phyloP scores from a whole-genome alignment of 306 rosid species.

The Pyrus bretschneideri region DNA sequence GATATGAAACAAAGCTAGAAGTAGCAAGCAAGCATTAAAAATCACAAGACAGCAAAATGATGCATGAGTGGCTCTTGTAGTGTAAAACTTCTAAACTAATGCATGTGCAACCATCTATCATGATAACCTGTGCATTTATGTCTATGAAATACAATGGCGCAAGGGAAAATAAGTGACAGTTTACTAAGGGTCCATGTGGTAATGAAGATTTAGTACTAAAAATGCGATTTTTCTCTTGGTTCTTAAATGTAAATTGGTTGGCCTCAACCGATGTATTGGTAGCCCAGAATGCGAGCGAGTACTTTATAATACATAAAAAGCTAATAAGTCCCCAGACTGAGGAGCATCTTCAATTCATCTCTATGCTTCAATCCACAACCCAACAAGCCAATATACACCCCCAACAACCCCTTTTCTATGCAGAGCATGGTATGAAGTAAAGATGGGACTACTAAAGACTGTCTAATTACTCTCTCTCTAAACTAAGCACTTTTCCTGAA shows the following conservation, averaged over 20 bases:
- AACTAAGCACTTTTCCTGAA: neutral
- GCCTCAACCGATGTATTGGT: neutral
- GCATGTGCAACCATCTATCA: neutral
- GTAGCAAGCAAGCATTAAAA: neutral
- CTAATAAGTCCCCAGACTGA: neutral
- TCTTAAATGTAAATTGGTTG: neutral
- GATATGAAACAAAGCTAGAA: neutral
- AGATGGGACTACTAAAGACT: neutral
- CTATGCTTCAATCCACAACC: neutral
- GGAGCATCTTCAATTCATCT: neutral
- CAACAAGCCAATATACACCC: neutral
- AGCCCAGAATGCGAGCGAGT: neutral
- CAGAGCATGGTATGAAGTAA: neutral
- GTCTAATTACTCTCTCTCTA: neutral
- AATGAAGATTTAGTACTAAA: neutral
- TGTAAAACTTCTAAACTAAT: neutral
- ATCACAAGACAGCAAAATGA: neutral
- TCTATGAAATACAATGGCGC: neutral
- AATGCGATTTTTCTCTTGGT: neutral
- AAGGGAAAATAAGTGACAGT: neutral
- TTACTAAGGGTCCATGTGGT: neutral
- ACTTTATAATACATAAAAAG: neutral
- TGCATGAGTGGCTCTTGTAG: neutral
- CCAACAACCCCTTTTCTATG: neutral
- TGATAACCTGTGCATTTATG: neutral